phyloP scores from a whole-genome alignment of 1,284 basidiomycete genomes.

The Wolfiporia cocos region DNA sequence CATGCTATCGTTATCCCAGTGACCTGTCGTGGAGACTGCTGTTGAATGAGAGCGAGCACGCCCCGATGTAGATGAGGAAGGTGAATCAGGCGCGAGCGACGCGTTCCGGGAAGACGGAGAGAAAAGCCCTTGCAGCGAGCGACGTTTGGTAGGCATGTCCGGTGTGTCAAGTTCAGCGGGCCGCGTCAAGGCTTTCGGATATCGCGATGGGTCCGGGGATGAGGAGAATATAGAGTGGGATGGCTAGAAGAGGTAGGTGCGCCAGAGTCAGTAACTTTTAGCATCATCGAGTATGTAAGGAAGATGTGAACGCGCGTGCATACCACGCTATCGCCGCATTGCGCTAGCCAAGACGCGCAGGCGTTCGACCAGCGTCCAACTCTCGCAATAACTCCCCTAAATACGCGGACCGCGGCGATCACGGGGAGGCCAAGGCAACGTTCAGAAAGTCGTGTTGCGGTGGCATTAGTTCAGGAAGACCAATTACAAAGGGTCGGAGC shows the following conservation, averaged over 20 bases:
- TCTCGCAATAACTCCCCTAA: slow-evolving; percentile 4
- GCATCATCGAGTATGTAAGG: too few relatives aligned
- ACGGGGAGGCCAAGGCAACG: too few relatives aligned
- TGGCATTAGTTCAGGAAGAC: too few relatives aligned
- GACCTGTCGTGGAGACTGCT: slow-evolving; percentile 12
- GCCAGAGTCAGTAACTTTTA: not conserved
- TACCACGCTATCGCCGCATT: slow-evolving; percentile 8
- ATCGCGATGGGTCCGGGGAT: not conserved
- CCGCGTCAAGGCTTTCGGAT: not conserved
- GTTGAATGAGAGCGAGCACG: slow-evolving; percentile 8
- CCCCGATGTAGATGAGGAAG: slow-evolving; percentile 10
- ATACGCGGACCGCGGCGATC: slow-evolving; percentile 6
- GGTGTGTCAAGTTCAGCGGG: not conserved
- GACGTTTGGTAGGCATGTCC: slow-evolving; percentile 38
- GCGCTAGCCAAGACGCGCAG: not conserved
- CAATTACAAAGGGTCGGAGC: too few relatives aligned
- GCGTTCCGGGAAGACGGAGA: slow-evolving; percentile 32
- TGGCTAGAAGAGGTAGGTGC: slow-evolving; percentile 1
- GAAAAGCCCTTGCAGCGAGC: slow-evolving; percentile 43
- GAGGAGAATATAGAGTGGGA: not conserved
- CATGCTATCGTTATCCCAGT: slow-evolving; percentile 11
- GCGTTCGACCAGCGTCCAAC: slow-evolving; percentile 1
- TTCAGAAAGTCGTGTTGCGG: too few relatives aligned
- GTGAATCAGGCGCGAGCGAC: slow-evolving; percentile 13
- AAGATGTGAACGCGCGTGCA: slow-evolving; percentile 5